A percentile compares a stretch with the other conserved stretches of the same genome.
These are phyloP conservation scores for Apiospora kogelbergensis DNA, from an alignment of 2,329 filamentous ascomycete species.

Conservation along the genomic window DNA sequence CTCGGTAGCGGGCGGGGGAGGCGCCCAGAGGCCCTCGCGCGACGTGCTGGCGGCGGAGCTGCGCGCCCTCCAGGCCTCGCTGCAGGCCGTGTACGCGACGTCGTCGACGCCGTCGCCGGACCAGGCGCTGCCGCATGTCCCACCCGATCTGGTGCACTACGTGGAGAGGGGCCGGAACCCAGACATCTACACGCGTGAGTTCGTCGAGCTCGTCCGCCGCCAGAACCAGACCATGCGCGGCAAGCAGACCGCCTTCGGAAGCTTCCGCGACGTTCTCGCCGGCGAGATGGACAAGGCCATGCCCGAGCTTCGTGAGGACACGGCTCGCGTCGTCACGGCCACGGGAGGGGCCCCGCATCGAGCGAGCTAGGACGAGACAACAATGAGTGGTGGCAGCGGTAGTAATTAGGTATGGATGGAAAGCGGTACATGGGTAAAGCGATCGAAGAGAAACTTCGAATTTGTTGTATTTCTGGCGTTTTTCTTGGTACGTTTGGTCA, in stretches of 20 bases:
- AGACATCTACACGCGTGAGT: constrained; percentile 73
- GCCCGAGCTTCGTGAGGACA: constrained; percentile 58
- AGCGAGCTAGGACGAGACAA: background rate
- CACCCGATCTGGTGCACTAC: constrained; percentile 65
- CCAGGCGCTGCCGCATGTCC: constrained; percentile 49
- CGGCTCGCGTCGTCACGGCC: constrained; percentile 48
- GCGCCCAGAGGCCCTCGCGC: constrained; percentile 40
- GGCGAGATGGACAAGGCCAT: constrained; percentile 56
- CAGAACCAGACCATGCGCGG: constrained; percentile 67
- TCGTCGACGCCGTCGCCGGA: constrained; percentile 35
- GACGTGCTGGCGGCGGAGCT: constrained; percentile 58
- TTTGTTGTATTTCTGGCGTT: background rate
- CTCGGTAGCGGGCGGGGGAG: background rate
- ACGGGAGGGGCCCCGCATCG: constrained; percentile 36
- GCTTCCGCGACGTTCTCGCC: constrained; percentile 63
- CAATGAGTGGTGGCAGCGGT: background rate
- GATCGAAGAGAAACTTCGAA: background rate
- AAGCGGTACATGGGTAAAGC: too few species aligned
- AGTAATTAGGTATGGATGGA: background rate
- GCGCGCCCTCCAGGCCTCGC: constrained; percentile 38
- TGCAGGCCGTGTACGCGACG: constrained; percentile 40
- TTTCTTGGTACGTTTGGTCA: background rate
- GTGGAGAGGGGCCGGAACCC: constrained; percentile 72
- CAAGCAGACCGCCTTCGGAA: constrained; percentile 60
- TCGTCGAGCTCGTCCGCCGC: constrained; percentile 66